A percentile compares a stretch with the other conserved stretches of the same genome.
Evolutionary conservation across 2,329 filamentous ascomycete genomes (phyloP).

Genomic region (Fusarium tricinctum): DNA sequence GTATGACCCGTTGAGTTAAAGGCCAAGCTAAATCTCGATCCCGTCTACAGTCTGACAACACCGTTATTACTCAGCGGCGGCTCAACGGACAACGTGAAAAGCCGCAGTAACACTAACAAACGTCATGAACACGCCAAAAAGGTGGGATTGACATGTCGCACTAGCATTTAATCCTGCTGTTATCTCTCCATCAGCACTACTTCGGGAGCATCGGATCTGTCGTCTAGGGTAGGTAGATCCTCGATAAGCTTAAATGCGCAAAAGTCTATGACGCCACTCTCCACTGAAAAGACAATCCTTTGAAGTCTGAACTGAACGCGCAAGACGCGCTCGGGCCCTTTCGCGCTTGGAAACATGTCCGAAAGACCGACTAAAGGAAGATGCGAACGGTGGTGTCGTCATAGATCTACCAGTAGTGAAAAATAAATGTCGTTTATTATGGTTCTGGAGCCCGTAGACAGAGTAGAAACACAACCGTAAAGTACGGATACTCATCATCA

Average conservation of each 20-base stretch:
- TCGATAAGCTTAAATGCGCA: conserved; percentile 16
- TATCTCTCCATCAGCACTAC: neutral
- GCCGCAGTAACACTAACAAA: neutral
- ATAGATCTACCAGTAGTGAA: conserved; percentile 25
- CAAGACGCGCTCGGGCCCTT: neutral
- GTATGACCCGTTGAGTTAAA: neutral
- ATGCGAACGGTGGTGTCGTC: conserved; percentile 24
- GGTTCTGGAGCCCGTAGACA: neutral
- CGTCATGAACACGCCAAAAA: conserved; percentile 12
- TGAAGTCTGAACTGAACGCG: neutral
- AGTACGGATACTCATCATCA: too few species aligned
- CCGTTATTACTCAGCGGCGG: neutral
- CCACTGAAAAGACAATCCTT: conserved; percentile 6
- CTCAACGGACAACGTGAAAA: conserved; percentile 15
- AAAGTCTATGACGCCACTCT: conserved; percentile 35
- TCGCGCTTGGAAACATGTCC: conserved; percentile 34
- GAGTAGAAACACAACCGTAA: neutral
- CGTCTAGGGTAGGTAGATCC: conserved; percentile 19
- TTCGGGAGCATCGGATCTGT: neutral
- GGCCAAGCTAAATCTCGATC: neutral
- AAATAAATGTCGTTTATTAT: conserved; percentile 12
- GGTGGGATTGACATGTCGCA: neutral
- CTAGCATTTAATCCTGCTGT: neutral
- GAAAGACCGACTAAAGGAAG: conserved; percentile 32
- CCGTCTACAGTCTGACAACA: neutral